phyloP scores from a whole-genome alignment of 208 protist species.

The Leishmania amazonensis region DNA sequence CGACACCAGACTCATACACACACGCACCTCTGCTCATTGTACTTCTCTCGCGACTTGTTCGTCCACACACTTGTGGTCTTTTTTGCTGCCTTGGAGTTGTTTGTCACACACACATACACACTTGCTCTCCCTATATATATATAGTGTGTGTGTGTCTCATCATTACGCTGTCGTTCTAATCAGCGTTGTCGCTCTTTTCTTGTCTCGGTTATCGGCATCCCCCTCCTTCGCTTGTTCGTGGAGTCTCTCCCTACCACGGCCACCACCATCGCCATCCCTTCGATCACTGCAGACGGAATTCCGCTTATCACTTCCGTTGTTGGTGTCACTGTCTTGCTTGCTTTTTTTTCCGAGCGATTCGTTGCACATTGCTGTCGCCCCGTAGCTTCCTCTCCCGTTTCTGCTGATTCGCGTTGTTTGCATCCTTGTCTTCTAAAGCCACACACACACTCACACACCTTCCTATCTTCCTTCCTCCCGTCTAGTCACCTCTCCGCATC shows the following conservation, averaged over 20 bases:
- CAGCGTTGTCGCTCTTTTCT: slow-evolving; percentile 11
- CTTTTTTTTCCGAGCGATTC: too few relatives aligned
- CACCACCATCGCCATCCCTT: neutral
- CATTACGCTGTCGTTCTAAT: neutral
- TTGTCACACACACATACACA: neutral
- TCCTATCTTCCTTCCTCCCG: neutral
- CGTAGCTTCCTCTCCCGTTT: neutral
- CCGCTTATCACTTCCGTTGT: neutral
- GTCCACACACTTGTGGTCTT: neutral
- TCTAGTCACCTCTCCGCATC: neutral
- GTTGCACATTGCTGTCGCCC: neutral
- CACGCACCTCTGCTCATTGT: neutral
- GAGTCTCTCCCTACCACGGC: neutral
- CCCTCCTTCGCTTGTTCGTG: neutral
- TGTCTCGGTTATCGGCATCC: neutral
- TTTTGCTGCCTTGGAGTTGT: neutral
- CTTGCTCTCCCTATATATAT: neutral
- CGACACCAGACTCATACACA: neutral
- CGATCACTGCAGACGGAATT: neutral
- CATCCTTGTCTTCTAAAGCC: neutral
- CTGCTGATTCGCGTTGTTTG: neutral
- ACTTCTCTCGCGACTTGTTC: neutral
- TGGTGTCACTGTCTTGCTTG: slow-evolving; percentile 1
- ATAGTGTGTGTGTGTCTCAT: neutral
- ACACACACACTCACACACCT: neutral